phyloP scores from a whole-genome alignment of 768 basidiomycete genomes.

The Gelatoporia subvermispora region DNA sequence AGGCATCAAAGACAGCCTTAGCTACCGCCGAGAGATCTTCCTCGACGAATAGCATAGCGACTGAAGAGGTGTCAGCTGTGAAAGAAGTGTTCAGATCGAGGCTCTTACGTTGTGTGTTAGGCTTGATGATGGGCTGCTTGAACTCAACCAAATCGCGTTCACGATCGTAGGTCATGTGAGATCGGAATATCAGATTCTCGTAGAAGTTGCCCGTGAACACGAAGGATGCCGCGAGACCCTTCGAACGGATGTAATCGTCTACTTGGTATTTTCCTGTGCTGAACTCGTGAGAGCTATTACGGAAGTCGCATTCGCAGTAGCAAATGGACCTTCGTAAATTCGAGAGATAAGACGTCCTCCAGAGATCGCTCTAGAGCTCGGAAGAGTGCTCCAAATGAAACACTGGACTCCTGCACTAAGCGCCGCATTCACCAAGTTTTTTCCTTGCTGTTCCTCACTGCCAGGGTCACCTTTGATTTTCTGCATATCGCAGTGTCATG shows the following conservation, averaged over 20 bases:
- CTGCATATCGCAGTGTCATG: not conserved
- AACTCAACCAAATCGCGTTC: constrained; percentile 14
- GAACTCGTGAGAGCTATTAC: not conserved
- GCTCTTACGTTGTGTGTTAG: constrained; percentile 10
- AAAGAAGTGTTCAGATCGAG: not conserved
- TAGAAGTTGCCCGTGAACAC: constrained; percentile 19
- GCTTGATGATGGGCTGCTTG: constrained; percentile 14
- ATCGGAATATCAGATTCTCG: constrained; percentile 16
- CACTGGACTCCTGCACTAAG: constrained; percentile 10
- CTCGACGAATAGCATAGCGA: constrained; percentile 19
- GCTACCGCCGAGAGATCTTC: constrained; percentile 12
- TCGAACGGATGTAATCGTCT: constrained; percentile 16
- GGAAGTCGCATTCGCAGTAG: not conserved
- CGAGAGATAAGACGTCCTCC: constrained; percentile 14
- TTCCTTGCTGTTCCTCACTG: constrained; percentile 16
- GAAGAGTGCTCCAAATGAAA: constrained; percentile 17
- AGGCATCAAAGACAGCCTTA: constrained; percentile 16
- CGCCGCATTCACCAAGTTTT: constrained; percentile 15
- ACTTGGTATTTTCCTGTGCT: constrained; percentile 13
- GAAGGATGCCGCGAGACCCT: constrained; percentile 8
- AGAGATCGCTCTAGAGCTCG: constrained; percentile 14
- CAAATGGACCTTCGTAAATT: constrained; percentile 13
- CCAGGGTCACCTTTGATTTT: constrained; percentile 17
- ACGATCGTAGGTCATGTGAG: constrained; percentile 13
- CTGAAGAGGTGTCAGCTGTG: not conserved